phyloP scores from a whole-genome alignment of 1,284 basidiomycete genomes.

The Rhodotorula sp. region DNA sequence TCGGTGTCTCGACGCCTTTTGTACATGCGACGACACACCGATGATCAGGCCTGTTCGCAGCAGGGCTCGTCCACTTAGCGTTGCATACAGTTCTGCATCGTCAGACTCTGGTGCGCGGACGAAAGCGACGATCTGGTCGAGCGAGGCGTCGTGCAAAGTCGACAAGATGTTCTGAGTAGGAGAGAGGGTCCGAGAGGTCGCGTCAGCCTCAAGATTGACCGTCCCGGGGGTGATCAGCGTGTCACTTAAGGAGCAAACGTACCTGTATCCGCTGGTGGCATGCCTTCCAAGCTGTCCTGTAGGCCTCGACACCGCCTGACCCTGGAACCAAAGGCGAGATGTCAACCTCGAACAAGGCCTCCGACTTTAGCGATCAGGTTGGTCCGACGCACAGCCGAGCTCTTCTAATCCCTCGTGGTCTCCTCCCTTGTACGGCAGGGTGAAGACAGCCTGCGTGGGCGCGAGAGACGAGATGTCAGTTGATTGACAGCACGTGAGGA shows the following conservation, averaged over 20 bases:
- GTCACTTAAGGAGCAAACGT: background rate
- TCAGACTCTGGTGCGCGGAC: slow-evolving; percentile 5
- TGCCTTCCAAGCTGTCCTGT: slow-evolving; percentile 19
- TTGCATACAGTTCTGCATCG: background rate
- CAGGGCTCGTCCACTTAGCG: background rate
- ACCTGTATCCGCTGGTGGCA: slow-evolving; percentile 16
- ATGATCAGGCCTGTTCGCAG: slow-evolving; percentile 31
- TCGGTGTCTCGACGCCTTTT: background rate
- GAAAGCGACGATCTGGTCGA: slow-evolving; percentile 32
- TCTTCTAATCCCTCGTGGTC: background rate
- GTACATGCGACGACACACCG: slow-evolving; percentile 12
- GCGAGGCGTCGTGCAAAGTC: slow-evolving; percentile 32
- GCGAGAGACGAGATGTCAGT: background rate
- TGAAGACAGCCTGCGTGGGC: slow-evolving; percentile 23
- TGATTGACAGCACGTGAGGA: background rate
- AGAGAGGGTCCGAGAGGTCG: background rate
- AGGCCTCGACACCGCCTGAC: background rate
- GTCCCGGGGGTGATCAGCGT: background rate
- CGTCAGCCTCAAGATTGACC: too few species aligned
- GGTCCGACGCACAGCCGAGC: background rate
- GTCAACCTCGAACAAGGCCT: background rate
- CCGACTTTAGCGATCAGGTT: too few species aligned
- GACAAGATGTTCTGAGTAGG: slow-evolving; percentile 20
- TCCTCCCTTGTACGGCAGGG: slow-evolving; percentile 18
- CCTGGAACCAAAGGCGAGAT: background rate